These are phyloP conservation scores for Helotiales sp. DNA, from an alignment of 2,329 filamentous ascomycete species.

Conservation along the genomic window DNA sequence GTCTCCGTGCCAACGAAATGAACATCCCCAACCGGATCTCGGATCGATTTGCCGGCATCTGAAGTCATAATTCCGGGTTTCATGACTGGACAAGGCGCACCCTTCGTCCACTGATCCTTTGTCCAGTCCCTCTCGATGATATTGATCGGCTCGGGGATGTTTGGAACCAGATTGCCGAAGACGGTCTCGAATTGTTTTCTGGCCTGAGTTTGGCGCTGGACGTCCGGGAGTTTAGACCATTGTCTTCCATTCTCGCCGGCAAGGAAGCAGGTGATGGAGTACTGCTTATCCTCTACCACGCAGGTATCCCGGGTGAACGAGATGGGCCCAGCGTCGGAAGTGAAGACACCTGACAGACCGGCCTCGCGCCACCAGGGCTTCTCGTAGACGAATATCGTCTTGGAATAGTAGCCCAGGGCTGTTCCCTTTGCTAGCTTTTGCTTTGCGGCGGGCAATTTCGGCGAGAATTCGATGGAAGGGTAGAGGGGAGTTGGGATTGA, in stretches of 20 bases:
- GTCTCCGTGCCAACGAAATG: conserved; percentile 58
- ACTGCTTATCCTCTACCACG: conserved; percentile 48
- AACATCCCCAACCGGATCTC: conserved; percentile 46
- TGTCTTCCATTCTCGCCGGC: conserved; percentile 34
- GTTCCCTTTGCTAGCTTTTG: background rate
- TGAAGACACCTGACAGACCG: conserved; percentile 47
- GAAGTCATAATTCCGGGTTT: conserved; percentile 10
- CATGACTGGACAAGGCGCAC: conserved; percentile 28
- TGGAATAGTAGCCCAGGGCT: conserved; percentile 45
- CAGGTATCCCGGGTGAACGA: conserved; percentile 49
- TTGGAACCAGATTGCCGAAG: conserved; percentile 1
- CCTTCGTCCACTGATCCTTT: conserved; percentile 37
- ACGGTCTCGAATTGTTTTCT: conserved; percentile 1
- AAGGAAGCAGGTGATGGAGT: conserved; percentile 50
- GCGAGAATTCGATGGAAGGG: conserved; percentile 51
- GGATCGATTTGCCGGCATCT: conserved; percentile 34
- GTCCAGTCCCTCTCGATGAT: conserved; percentile 28
- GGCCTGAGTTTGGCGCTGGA: background rate
- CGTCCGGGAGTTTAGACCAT: conserved; percentile 10
- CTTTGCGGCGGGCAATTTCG: conserved; percentile 32
- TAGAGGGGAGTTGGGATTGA: conserved; percentile 55
- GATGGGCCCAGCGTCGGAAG: conserved; percentile 46
- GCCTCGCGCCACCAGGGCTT: conserved; percentile 25
- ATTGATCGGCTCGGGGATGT: conserved; percentile 13
- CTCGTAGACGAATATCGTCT: conserved; percentile 50